Evolutionary conservation across 495 filamentous ascomycete genomes (phyloP).

Genomic region (Stereocaulon alpinum): DNA sequence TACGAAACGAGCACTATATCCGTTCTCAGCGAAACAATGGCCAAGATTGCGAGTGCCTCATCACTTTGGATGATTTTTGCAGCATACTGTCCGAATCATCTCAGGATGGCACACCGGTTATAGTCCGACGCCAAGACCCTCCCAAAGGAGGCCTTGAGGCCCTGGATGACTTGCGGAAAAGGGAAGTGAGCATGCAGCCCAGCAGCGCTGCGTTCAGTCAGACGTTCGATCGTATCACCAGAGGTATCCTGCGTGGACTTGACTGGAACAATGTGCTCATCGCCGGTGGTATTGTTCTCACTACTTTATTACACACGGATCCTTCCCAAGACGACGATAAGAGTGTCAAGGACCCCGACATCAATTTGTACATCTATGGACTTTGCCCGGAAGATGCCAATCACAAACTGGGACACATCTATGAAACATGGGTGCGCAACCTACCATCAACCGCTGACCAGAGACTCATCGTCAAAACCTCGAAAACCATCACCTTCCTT

Average conservation of each 20-base stretch:
- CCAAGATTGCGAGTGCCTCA: constrained; percentile 14
- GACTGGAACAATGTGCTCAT: constrained; percentile 30
- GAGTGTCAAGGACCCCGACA: constrained; percentile 20
- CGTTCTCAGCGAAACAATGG: constrained; percentile 14
- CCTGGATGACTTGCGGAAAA: constrained; percentile 24
- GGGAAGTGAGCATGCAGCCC: constrained; percentile 19
- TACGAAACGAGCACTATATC: constrained; percentile 22
- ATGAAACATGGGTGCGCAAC: constrained; percentile 26
- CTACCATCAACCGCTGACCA: constrained; percentile 11
- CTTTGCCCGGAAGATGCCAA: constrained; percentile 26
- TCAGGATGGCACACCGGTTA: not conserved
- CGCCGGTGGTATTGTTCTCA: constrained; percentile 27
- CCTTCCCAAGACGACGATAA: constrained; percentile 8
- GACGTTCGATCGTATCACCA: constrained; percentile 25
- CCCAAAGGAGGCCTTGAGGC: constrained; percentile 27
- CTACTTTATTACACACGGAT: constrained; percentile 23
- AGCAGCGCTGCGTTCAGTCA: constrained; percentile 19
- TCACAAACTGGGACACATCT: constrained; percentile 26
- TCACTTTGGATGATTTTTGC: constrained; percentile 18
- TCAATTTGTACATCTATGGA: constrained; percentile 30
- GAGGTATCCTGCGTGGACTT: constrained; percentile 24
- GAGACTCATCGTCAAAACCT: constrained; percentile 24
- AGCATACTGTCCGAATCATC: not conserved
- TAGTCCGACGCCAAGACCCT: constrained; percentile 19
- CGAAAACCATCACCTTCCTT: constrained; percentile 27